Evolutionary conservation across 2,329 filamentous ascomycete species (phyloP).

Genomic region (Gaeumannomyces tritici): DNA sequence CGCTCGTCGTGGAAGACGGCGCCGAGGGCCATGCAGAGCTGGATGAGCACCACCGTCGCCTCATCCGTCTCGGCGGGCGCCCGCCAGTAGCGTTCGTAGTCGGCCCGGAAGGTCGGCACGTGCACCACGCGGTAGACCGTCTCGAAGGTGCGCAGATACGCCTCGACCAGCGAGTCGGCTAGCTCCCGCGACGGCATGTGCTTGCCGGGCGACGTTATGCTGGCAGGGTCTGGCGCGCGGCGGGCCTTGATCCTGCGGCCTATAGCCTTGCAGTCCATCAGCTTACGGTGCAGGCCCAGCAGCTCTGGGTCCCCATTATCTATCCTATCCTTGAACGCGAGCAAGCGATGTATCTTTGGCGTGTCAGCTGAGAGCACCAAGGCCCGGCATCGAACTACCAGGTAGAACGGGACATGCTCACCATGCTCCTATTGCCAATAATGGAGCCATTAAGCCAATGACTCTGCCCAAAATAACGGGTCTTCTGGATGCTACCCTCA

Average conservation of each 20-base stretch:
- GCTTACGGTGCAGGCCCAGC: constrained; percentile 16
- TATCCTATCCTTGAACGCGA: constrained; percentile 27
- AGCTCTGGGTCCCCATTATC: constrained; percentile 22
- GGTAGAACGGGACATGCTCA: neutral
- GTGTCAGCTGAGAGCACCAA: neutral
- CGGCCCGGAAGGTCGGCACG: constrained; percentile 42
- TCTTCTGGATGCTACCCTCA: constrained; percentile 42
- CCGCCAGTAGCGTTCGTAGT: constrained; percentile 41
- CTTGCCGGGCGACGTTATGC: constrained; percentile 4
- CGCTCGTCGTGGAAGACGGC: constrained; percentile 34
- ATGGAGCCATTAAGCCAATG: constrained; percentile 37
- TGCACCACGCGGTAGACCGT: constrained; percentile 48
- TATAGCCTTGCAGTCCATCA: constrained; percentile 43
- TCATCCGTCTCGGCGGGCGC: neutral
- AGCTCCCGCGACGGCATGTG: constrained; percentile 31
- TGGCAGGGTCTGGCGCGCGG: constrained; percentile 16
- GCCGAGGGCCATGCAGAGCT: constrained; percentile 43
- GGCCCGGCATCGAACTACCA: no score
- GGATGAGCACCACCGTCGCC: constrained; percentile 23
- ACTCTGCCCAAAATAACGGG: constrained; percentile 44
- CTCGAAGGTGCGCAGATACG: constrained; percentile 47
- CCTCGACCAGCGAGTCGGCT: constrained; percentile 40
- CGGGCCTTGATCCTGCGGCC: constrained; percentile 40
- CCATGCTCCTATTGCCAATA: constrained; percentile 9
- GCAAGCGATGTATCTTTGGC: constrained; percentile 28